Conservation (phyloP, 2,329 filamentous ascomycete genomes). For the Aschersonia sp. region DNA sequence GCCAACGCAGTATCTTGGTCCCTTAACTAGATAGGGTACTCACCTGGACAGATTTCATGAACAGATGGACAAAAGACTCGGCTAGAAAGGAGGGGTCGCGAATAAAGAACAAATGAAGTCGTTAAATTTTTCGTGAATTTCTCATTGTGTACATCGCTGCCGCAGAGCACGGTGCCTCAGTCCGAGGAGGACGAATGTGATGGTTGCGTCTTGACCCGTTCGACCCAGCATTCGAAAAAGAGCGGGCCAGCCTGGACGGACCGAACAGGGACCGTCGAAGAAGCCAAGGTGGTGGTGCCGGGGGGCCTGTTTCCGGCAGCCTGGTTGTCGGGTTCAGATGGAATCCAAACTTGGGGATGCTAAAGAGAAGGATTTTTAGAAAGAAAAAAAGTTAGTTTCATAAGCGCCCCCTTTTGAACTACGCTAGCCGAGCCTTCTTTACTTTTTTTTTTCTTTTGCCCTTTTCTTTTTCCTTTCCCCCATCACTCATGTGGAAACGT, state of each 20-base stretch:
- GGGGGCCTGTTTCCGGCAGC: slow-evolving; percentile 13
- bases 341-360: slow-evolving; percentile 48
- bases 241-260: slow-evolving; percentile 42
- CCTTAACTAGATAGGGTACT: no score
- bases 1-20: no score
- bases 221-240: slow-evolving; percentile 51
- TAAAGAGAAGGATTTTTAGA: slow-evolving; percentile 9
- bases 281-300: slow-evolving; percentile 24
- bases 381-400: background rate
- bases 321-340: slow-evolving; percentile 33
- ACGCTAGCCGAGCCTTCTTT: background rate
- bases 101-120: background rate
- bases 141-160: background rate
- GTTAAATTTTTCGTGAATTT: background rate
- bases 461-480: background rate
- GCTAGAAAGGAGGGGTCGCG: no score
- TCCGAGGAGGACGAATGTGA: background rate
- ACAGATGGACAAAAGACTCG: no score
- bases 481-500: slow-evolving; percentile 10
- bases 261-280: slow-evolving; percentile 23
- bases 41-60: no score
- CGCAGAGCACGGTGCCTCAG: background rate
- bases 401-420: background rate
- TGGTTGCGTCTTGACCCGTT: slow-evolving; percentile 17
- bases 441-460: background rate